A percentile compares a stretch with the other conserved stretches of the same genome.
These are phyloP conservation scores for Deuterostichococcus epilithicus DNA, from an alignment of 139 green algal genomes.

Conservation along the genomic window DNA sequence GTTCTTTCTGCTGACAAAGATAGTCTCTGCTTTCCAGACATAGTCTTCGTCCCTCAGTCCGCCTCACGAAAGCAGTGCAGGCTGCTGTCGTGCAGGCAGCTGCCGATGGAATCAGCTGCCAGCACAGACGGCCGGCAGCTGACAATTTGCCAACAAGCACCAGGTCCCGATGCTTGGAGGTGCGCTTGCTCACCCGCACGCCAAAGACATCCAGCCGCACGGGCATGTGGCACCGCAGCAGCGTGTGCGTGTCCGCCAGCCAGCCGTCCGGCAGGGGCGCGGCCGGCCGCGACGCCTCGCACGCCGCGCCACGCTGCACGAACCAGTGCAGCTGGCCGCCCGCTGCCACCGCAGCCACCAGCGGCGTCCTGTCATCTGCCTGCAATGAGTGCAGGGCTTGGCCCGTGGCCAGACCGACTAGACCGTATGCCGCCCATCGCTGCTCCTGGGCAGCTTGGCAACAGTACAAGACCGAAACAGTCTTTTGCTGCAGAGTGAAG, in stretches of 20 bases:
- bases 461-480: no score
- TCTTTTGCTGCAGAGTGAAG: no score
- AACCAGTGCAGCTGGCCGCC: not conserved
- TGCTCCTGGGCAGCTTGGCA: no score
- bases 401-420: no score
- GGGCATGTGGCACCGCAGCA: not conserved
- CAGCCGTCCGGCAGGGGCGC: not conserved
- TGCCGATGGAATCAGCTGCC: no score
- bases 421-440: not conserved
- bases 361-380: not conserved
- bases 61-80: no score
- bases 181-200: not conserved
- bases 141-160: no score
- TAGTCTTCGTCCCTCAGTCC: no score
- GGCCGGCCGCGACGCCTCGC: not conserved
- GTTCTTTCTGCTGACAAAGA: no score
- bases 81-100: no score
- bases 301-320: not conserved
- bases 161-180: not conserved
- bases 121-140: no score
- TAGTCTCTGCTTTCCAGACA: no score
- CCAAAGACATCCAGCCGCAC: not conserved
- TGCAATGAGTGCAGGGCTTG: not conserved
- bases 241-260: not conserved
- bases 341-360: not conserved